Base-by-base conservation (phyloP, 2,329 filamentous ascomycete genomes). In the Chaetomiaceae sp. region DNA sequence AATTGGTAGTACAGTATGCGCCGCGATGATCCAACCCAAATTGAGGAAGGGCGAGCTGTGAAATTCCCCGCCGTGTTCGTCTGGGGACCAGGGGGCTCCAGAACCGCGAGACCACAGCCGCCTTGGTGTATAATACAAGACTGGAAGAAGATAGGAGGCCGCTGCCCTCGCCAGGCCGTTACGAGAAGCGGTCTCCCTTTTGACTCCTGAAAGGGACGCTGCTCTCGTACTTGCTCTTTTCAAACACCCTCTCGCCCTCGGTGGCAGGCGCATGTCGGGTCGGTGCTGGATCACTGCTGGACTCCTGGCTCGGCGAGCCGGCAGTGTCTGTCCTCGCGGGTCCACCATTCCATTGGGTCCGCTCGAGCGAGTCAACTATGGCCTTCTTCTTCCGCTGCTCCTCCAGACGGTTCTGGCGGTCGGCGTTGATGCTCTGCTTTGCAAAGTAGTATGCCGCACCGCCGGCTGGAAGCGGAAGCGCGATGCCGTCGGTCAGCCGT, bases 381-480 rank as follows among this genome's bases (percentile, higher is more conserved):
- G 77, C 78, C 72, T 78, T 85, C 72, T 86, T 84, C 60, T 81
- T 72, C 49, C 79, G 77, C 52, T 76, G 78, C 55, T 86, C 83
- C 61, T 86, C 79, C 58, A 86, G 81, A 63, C 88, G 82, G 54
- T 81, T 74, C 55, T 81, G 77, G 58, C 92, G 87, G 70, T 96
- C 90, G 60, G 87, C 87, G 67, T 96, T 96, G 78, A 99, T 95
- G 68, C 85, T 85, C 65, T 82, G 80, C 78, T 99, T 99, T 58
- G 93, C 93, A 68, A 96, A 96, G 75, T 88, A 90, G 77, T 97
- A 99, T 63, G 92, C 90, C 57, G 86, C 88, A 58, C 83, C 93
- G 65, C 92, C 93, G 60, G 91, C 89, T 90, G 65, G 17, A 56
- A 27, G 25, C 25, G n/a, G n/a, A n/a, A n/a, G n/a, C n/a, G n/a